Evolutionary conservation across 208 protist species (phyloP).

Genomic region (Paratrypanosoma confusum): DNA sequence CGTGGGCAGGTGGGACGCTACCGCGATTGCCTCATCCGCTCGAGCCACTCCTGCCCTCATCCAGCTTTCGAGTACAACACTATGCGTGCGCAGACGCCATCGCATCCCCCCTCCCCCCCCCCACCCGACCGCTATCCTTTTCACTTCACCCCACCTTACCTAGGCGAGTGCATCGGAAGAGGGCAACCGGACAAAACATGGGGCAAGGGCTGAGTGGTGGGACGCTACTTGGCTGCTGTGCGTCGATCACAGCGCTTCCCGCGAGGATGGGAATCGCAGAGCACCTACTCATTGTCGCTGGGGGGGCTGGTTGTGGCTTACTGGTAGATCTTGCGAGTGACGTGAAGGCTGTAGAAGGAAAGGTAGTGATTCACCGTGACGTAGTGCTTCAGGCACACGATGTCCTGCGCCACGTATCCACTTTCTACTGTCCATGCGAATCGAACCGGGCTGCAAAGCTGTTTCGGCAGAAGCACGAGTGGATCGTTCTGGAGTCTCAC

Average conservation of each 20-base stretch:
- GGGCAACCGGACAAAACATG: constrained; percentile 22
- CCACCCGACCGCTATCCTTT: constrained; percentile 5
- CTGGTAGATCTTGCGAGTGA: constrained; percentile 77
- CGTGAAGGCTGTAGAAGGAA: constrained; percentile 62
- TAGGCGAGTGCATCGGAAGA: background rate
- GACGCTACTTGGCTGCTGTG: constrained; percentile 31
- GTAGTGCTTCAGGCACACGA: constrained; percentile 73
- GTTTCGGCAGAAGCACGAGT: constrained; percentile 85
- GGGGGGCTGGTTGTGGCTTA: constrained; percentile 42
- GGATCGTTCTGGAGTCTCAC: constrained; percentile 81
- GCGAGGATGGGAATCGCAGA: constrained; percentile 33
- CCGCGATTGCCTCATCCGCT: too few species aligned
- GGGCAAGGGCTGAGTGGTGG: constrained; percentile 74
- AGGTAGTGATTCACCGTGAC: constrained; percentile 77
- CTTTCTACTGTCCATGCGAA: constrained; percentile 75
- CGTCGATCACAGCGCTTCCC: constrained; percentile 49
- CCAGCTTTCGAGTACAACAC: too few species aligned
- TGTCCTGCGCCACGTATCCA: constrained; percentile 75
- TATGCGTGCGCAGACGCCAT: too few species aligned
- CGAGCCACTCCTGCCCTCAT: too few species aligned
- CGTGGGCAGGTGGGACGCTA: too few species aligned
- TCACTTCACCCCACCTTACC: constrained; percentile 4
- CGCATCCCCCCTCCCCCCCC: too few species aligned
- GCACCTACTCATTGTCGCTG: constrained; percentile 48
- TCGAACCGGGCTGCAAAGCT: constrained; percentile 47